Evolutionary conservation across 768 basidiomycete species (phyloP), one percentile per base, ranked within the genome.

Genomic region (Albatrellus ellisii): DNA sequence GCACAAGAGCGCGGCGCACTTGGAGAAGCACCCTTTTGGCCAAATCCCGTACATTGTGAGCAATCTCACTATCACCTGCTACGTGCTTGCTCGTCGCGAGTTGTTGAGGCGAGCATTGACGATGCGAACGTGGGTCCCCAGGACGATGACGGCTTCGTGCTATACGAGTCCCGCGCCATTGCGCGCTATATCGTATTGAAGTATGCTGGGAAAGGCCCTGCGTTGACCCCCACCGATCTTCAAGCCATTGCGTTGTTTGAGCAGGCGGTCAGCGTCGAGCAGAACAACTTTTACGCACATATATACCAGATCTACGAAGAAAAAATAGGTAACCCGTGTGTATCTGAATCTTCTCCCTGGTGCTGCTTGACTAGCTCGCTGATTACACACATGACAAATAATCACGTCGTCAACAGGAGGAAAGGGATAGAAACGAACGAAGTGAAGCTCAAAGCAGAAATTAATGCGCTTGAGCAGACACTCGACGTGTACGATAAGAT

Each of bases 81-180:
- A 20, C 20, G 12, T 11, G 20, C 21, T n/a, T n/a, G n/a, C n/a
- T n/a, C n/a, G n/a, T n/a, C n/a, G n/a, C n/a, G n/a, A n/a, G n/a
- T n/a, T n/a, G n/a, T n/a, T n/a, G n/a, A n/a, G n/a, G n/a, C n/a
- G n/a, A n/a, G n/a, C n/a, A n/a, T n/a, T n/a, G n/a, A n/a, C n/a
- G n/a, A n/a, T n/a, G n/a, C n/a, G n/a, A n/a, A n/a, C n/a, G n/a
- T n/a, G n/a, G n/a, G n/a, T n/a, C n/a, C n/a, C 3, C 28, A 50
- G 18, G 52, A 75, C 39, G 77, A 81, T 20, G 76, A 75, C 31
- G 79, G 76, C 4, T 72, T 79, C 56, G 61, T 69, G 43, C 49
- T 85, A 21, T 80, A 67, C 55, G 77, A 79, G 52, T 69, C 68
- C 28, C 72, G 77, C 11, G 77, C 77, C 1, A 79, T 82, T 46